A percentile compares a stretch with the other conserved stretches of the same genome.
phyloP scores from a whole-genome alignment of 345 rosid species.

The Hibiscus mutabilis region DNA sequence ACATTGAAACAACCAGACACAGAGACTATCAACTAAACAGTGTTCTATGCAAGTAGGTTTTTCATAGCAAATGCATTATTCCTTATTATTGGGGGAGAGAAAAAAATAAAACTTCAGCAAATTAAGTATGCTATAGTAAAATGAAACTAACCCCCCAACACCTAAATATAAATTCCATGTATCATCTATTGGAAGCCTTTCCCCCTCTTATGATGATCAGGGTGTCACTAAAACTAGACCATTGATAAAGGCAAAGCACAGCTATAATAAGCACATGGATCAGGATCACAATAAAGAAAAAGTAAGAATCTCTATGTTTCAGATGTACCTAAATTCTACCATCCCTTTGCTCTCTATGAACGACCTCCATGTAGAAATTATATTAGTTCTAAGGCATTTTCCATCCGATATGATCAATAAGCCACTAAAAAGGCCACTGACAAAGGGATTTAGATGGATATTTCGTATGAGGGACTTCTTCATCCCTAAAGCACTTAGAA shows the following conservation, averaged over 20 bases:
- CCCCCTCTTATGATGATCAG: slow-evolving; percentile 1
- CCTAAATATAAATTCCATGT: not conserved
- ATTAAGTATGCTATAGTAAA: not conserved
- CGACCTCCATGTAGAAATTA: not conserved
- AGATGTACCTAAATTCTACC: not conserved
- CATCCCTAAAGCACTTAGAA: slow-evolving; percentile 10
- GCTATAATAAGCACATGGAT: not conserved
- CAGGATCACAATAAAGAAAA: not conserved
- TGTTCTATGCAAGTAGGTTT: not conserved
- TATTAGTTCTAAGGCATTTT: not conserved
- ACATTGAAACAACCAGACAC: not conserved
- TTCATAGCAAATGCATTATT: not conserved
- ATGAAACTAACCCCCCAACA: not conserved
- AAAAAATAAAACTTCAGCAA: not conserved
- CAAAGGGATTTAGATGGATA: not conserved
- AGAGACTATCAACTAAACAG: not conserved
- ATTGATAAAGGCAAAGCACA: not conserved
- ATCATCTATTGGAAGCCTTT: not conserved
- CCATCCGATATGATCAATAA: not conserved
- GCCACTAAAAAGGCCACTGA: not conserved
- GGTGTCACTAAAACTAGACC: not conserved
- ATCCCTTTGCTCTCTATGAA: not conserved
- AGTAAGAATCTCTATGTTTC: not conserved
- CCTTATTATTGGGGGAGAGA: not conserved
- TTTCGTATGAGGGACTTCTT: slow-evolving; percentile 4